Percentiles rank a stretch among this genome's conserved stretches.
These are phyloP conservation scores for Paraleonurus japonicus DNA, from an alignment of 257 asterid genomes.

Conservation along the genomic window DNA sequence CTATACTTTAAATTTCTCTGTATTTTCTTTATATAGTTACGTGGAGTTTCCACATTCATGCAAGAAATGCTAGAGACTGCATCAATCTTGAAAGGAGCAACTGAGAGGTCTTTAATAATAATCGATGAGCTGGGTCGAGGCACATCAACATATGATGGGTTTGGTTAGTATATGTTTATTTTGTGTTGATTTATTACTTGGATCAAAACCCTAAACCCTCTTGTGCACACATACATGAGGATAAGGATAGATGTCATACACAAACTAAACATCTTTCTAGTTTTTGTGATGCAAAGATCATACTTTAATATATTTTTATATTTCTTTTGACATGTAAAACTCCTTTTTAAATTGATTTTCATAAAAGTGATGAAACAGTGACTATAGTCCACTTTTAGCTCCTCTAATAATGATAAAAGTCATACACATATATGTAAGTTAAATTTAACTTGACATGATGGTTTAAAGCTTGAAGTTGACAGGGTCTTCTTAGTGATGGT, in stretches of 20 bases:
- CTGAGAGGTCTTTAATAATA: constrained; percentile 76
- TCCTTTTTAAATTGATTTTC: neutral
- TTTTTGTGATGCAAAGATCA: constrained; percentile 16
- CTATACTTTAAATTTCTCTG: too few species aligned
- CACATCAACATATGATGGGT: constrained; percentile 97
- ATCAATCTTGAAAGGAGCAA: constrained; percentile 96
- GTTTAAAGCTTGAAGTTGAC: constrained; percentile 8
- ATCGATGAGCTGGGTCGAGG: constrained; percentile 99
- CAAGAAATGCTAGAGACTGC: constrained; percentile 99
- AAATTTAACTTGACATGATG: neutral
- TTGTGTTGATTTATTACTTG: constrained; percentile 3
- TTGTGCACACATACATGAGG: neutral
- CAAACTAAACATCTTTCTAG: constrained; percentile 7
- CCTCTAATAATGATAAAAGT: neutral
- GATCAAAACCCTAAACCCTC: neutral
- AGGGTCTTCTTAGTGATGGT: neutral
- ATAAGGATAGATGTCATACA: neutral
- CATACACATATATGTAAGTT: constrained; percentile 6
- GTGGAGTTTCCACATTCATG: constrained; percentile 99
- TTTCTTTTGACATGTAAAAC: constrained; percentile 2
- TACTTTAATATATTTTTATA: neutral
- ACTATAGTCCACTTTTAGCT: neutral
- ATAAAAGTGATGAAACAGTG: neutral
- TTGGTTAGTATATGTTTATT: constrained; percentile 58
- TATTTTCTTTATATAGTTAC: constrained; percentile 49